These are phyloP conservation scores for Venturiaceae sp. DNA, from an alignment of 2,329 filamentous ascomycete species.

Conservation along the genomic window DNA sequence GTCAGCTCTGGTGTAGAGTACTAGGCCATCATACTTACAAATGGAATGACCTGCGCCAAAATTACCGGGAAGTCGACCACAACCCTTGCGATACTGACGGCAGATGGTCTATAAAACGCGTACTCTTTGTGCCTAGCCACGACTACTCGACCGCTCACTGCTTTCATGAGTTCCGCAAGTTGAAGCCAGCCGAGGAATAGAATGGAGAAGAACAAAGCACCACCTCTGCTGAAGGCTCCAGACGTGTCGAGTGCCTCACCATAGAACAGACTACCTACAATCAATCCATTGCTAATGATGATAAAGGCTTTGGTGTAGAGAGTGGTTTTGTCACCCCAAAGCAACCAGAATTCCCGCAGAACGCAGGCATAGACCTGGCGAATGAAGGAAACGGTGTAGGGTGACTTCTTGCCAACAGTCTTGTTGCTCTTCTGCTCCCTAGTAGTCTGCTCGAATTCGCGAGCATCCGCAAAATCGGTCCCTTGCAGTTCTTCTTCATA, in stretches of 20 bases:
- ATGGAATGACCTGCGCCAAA: conserved; percentile 28
- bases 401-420: conserved; percentile 57
- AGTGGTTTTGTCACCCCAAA: conserved; percentile 64
- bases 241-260: conserved; percentile 27
- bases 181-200: conserved; percentile 62
- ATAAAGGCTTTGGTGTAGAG: conserved; percentile 74
- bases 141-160: conserved; percentile 60
- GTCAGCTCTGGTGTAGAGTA: conserved; percentile 19
- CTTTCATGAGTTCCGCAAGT: conserved; percentile 68
- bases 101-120: conserved; percentile 60
- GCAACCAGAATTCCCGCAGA: conserved; percentile 67
- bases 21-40: conserved; percentile 34
- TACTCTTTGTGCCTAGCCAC: conserved; percentile 59
- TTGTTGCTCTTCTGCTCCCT: conserved; percentile 52
- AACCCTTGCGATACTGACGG: conserved; percentile 25
- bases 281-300: conserved; percentile 38
- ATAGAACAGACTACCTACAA: conserved; percentile 9
- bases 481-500: conserved; percentile 50
- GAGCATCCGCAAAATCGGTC: conserved; percentile 50
- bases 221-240: conserved; percentile 54
- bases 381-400: conserved; percentile 66
- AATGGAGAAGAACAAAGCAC: conserved; percentile 57
- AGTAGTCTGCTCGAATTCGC: conserved; percentile 56
- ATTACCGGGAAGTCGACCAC: conserved; percentile 37
- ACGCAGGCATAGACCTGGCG: conserved; percentile 62